phyloP scores from a whole-genome alignment of 1,139 yeast genomes.

The Geotrichum reessii region DNA sequence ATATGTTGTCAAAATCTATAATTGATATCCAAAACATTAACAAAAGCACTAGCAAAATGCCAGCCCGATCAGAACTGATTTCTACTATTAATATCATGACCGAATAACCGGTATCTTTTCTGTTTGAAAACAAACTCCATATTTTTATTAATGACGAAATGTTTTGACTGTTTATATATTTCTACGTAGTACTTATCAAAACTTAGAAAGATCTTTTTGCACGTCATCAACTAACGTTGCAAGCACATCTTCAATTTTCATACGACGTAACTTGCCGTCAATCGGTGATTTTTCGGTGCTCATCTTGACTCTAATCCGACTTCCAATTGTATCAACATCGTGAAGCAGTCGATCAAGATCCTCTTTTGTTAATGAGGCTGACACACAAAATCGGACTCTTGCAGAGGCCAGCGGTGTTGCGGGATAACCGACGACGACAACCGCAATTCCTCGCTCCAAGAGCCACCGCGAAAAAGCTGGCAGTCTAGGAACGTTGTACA shows the following conservation, averaged over 20 bases:
- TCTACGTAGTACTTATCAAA: background rate
- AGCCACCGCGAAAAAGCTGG: slow-evolving; percentile 83
- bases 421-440: slow-evolving; percentile 95
- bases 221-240: slow-evolving; percentile 66
- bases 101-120: background rate
- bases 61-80: background rate
- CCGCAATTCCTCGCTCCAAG: slow-evolving; percentile 76
- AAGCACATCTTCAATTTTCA: slow-evolving; percentile 71
- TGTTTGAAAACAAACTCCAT: background rate
- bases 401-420: slow-evolving; percentile 91
- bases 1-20: slow-evolving; percentile 1
- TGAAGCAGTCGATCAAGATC: slow-evolving; percentile 79
- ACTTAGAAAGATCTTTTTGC: slow-evolving; percentile 22
- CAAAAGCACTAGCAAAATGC: slow-evolving; percentile 5
- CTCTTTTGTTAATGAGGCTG: slow-evolving; percentile 86
- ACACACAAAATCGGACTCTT: slow-evolving; percentile 87
- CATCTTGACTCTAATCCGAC: slow-evolving; percentile 64
- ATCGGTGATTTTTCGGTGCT: slow-evolving; percentile 36
- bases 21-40: slow-evolving; percentile 3
- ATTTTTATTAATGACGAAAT: background rate
- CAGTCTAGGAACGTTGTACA: slow-evolving; percentile 90
- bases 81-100: slow-evolving; percentile 5
- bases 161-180: background rate
- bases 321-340: slow-evolving; percentile 76
- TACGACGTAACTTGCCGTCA: slow-evolving; percentile 57